phyloP scores from a whole-genome alignment of 495 filamentous ascomycete genomes.

The Penicillium coffeae region DNA sequence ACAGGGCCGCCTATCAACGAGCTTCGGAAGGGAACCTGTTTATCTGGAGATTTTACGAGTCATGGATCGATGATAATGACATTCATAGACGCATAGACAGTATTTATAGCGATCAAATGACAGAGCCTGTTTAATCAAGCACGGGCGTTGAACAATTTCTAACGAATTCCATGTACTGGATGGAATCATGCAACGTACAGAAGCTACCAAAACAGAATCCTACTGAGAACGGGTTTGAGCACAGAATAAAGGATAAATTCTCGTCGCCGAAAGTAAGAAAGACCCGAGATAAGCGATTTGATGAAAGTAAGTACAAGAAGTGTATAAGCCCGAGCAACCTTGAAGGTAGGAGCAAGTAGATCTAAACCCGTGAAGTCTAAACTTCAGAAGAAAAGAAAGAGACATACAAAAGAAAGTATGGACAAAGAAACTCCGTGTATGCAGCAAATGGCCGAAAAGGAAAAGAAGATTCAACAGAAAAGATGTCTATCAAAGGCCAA shows the following conservation, averaged over 20 bases:
- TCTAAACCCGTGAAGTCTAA: neutral
- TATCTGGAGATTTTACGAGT: no score
- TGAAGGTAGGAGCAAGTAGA: neutral
- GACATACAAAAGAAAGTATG: neutral
- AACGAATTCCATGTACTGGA: no score
- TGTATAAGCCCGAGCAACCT: neutral
- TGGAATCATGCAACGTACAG: no score
- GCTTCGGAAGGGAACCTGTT: no score
- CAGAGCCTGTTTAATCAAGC: no score
- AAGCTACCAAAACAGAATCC: neutral
- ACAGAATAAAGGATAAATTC: neutral
- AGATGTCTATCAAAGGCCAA: neutral
- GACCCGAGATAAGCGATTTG: neutral
- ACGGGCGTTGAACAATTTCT: no score
- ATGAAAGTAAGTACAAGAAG: neutral
- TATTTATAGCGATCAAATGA: constrained; percentile 10
- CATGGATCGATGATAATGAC: constrained; percentile 3
- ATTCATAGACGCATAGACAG: constrained; percentile 3
- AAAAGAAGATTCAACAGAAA: neutral
- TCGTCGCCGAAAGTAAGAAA: neutral
- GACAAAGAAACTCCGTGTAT: neutral
- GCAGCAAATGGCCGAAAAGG: neutral
- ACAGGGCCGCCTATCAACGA: no score
- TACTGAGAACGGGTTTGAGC: no score
- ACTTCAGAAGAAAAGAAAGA: neutral